phyloP scores from a whole-genome alignment of 129 eudicot species.

The Ambrosia trifida region DNA sequence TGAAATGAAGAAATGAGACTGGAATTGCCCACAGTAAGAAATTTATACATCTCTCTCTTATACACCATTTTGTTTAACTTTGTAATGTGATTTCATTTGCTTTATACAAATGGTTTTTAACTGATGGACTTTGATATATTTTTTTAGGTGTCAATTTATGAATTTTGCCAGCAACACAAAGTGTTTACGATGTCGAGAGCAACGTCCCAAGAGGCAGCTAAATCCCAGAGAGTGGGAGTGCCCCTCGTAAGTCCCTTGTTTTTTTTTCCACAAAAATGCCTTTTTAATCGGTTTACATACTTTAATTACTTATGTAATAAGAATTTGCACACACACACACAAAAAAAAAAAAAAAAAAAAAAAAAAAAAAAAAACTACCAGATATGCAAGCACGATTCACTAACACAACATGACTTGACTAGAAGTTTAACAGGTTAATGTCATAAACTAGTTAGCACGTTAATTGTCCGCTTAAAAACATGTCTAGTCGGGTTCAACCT shows the following conservation, averaged over 20 bases:
- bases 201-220: slow-evolving; percentile 61
- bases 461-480: no score
- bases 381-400: not conserved
- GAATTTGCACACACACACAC: not conserved
- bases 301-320: not conserved
- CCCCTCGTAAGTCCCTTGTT: slow-evolving; percentile 55
- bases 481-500: no score
- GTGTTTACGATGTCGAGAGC: slow-evolving; percentile 69
- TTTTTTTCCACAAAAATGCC: not conserved
- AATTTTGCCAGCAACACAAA: slow-evolving; percentile 74
- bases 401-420: not conserved
- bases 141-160: slow-evolving; percentile 69
- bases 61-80: not conserved
- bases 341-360: no score
- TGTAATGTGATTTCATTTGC: not conserved
- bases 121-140: slow-evolving; percentile 1
- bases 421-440: not conserved
- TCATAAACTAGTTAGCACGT: no score
- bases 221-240: slow-evolving; percentile 87
- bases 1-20: no score
- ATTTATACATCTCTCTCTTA: not conserved
- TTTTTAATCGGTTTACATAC: not conserved
- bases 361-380: no score
- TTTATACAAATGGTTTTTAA: not conserved
- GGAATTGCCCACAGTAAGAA: no score